These are phyloP conservation scores for Coemansia sp. DNA, from an alignment of 192 early-diverging fungal genomes.

Conservation along the genomic window DNA sequence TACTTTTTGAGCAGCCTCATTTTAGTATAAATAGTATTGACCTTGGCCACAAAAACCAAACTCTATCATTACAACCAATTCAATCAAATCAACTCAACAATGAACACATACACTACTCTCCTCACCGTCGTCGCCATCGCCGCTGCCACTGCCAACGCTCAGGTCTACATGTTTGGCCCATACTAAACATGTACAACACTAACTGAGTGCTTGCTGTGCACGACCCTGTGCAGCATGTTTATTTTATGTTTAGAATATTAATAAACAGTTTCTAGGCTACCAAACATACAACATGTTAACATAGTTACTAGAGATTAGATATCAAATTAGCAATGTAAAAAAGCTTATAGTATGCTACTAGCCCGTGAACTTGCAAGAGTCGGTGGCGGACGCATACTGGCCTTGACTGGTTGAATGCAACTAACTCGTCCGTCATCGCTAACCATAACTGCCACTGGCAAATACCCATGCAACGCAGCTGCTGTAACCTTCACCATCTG, in stretches of 20 bases:
- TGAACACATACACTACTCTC: constrained; percentile 4
- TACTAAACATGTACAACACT: constrained; percentile 1
- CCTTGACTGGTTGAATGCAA: constrained; percentile 31
- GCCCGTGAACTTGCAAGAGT: too few species aligned
- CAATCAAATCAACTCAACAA: too few species aligned
- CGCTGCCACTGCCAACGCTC: constrained; percentile 23
- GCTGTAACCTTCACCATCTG: constrained; percentile 1
- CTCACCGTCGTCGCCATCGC: constrained; percentile 20
- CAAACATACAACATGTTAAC: too few species aligned
- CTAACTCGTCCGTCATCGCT: constrained; percentile 45
- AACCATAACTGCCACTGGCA: constrained; percentile 47
- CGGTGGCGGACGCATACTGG: too few species aligned
- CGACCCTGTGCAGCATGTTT: background rate
- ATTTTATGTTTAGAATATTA: background rate
- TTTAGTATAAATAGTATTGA: too few species aligned
- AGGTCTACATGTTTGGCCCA: constrained; percentile 7
- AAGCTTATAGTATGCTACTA: too few species aligned
- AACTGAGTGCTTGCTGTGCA: background rate
- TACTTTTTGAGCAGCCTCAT: too few species aligned
- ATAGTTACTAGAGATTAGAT: too few species aligned
- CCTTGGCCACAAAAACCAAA: too few species aligned
- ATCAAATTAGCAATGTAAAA: too few species aligned
- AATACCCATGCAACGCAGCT: constrained; percentile 32
- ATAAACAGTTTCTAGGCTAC: too few species aligned
- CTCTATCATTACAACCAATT: too few species aligned